phyloP scores from a whole-genome alignment of 768 basidiomycete species.

The Panus rudis region DNA sequence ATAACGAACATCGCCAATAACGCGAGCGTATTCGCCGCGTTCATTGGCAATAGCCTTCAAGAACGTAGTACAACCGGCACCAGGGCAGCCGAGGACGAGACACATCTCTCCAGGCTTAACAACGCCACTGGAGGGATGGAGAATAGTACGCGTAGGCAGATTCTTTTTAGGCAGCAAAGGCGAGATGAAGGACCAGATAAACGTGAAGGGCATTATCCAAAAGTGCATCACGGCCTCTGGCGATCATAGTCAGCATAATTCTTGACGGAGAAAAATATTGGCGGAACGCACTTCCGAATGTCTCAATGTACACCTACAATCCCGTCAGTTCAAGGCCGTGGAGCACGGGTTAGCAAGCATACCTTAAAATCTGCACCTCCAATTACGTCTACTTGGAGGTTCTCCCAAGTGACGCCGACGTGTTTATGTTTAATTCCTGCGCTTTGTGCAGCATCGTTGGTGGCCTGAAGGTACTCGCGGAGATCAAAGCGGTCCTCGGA shows the following conservation, averaged over 20 bases:
- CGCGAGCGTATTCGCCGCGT: slow-evolving; percentile 52
- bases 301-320: slow-evolving; percentile 46
- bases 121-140: slow-evolving; percentile 57
- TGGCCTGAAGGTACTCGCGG: slow-evolving; percentile 58
- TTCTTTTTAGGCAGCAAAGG: slow-evolving; percentile 32
- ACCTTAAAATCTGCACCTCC: slow-evolving; percentile 56
- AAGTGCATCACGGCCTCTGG: slow-evolving; percentile 48
- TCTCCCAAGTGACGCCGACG: slow-evolving; percentile 70
- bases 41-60: slow-evolving; percentile 79
- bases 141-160: slow-evolving; percentile 41
- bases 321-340: neutral
- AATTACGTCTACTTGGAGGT: slow-evolving; percentile 53
- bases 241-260: neutral
- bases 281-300: slow-evolving; percentile 46
- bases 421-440: slow-evolving; percentile 72
- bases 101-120: slow-evolving; percentile 83
- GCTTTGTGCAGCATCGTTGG: slow-evolving; percentile 55
- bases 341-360: slow-evolving; percentile 5
- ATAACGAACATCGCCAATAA: slow-evolving; percentile 72
- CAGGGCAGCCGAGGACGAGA: slow-evolving; percentile 76
- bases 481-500: slow-evolving; percentile 47
- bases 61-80: slow-evolving; percentile 82
- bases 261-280: neutral
- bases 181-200: slow-evolving; percentile 36
- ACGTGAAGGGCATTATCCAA: slow-evolving; percentile 43